Percentiles rank a stretch among this genome's conserved stretches.
Conservation (phyloP, 495 filamentous ascomycete species). For the Trichoderma asperelloides region DNA sequence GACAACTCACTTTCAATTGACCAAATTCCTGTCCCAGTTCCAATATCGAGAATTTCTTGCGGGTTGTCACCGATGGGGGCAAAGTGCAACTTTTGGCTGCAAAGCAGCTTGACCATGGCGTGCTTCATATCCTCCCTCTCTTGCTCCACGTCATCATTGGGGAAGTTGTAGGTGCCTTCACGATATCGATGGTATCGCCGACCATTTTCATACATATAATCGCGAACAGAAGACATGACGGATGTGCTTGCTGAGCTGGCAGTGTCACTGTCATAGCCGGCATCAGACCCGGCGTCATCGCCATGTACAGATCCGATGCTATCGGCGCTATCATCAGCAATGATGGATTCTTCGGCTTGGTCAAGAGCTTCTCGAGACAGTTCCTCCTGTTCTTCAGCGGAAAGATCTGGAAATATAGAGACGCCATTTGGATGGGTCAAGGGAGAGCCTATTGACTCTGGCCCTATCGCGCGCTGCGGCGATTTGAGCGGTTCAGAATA, state of each 20-base stretch:
- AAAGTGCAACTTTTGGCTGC: constrained; percentile 35
- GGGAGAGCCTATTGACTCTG: not conserved
- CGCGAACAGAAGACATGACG: constrained; percentile 39
- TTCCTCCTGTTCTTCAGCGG: constrained; percentile 10
- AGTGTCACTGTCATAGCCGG: constrained; percentile 38
- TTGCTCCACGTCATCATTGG: constrained; percentile 47
- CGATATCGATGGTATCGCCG: constrained; percentile 47
- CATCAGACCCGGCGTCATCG: constrained; percentile 10
- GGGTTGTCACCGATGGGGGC: constrained; percentile 38
- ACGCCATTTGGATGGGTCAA: constrained; percentile 9
- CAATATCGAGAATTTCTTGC: constrained; percentile 44
- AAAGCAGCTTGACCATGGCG: constrained; percentile 29
- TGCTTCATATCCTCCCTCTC: constrained; percentile 51
- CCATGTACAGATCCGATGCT: not conserved
- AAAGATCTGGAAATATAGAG: constrained; percentile 9
- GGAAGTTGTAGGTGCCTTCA: constrained; percentile 43
- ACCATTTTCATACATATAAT: constrained; percentile 53
- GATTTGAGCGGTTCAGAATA: not conserved
- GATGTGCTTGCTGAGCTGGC: constrained; percentile 35
- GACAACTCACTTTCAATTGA: constrained; percentile 33
- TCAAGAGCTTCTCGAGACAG: constrained; percentile 18
- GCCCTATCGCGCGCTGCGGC: not conserved
- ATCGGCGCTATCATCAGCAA: constrained; percentile 19
- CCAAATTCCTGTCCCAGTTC: constrained; percentile 57
- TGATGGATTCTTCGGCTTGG: constrained; percentile 26